Conservation (phyloP, 352 stramenopile species). For the Phytophthora tubulina region DNA sequence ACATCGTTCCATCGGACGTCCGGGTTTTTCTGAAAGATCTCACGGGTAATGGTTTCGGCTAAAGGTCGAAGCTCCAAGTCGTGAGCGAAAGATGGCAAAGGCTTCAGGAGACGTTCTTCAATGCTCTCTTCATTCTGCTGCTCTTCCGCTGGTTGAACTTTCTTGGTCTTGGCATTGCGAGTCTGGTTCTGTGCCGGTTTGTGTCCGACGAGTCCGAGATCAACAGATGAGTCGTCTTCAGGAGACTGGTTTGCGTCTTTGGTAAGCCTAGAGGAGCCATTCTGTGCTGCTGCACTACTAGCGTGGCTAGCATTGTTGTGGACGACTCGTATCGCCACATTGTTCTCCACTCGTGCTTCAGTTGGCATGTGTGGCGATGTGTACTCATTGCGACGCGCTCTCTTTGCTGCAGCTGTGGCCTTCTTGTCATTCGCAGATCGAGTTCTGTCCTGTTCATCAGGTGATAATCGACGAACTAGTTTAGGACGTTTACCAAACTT, state of each 20-base stretch:
- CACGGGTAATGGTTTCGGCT: conserved; percentile 89
- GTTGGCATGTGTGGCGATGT: conserved; percentile 77
- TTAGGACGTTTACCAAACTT: conserved; percentile 92
- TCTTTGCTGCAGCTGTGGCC: conserved; percentile 60
- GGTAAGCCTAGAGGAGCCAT: neutral
- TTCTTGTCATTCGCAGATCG: conserved; percentile 69
- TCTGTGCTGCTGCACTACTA: conserved; percentile 14
- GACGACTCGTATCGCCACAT: conserved; percentile 68
- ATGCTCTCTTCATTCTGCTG: conserved; percentile 54
- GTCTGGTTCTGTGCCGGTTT: conserved; percentile 60
- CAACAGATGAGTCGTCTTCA: conserved; percentile 56
- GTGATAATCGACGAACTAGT: conserved; percentile 73
- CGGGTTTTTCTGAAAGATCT: conserved; percentile 94
- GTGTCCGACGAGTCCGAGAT: conserved; percentile 72
- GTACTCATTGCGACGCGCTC: conserved; percentile 81
- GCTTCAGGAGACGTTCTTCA: conserved; percentile 86
- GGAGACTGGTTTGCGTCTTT: conserved; percentile 22
- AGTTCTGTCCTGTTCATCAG: conserved; percentile 67
- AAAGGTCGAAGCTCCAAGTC: conserved; percentile 90
- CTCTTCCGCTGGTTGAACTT: conserved; percentile 21
- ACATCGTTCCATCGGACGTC: conserved; percentile 92
- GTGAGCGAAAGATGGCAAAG: conserved; percentile 85
- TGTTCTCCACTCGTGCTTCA: conserved; percentile 86
- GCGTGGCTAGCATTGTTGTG: conserved; percentile 43
- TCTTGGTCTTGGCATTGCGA: conserved; percentile 43